Evolutionary conservation across 768 basidiomycete species (phyloP).

Genomic region (Kwoniella mangroviensis): DNA sequence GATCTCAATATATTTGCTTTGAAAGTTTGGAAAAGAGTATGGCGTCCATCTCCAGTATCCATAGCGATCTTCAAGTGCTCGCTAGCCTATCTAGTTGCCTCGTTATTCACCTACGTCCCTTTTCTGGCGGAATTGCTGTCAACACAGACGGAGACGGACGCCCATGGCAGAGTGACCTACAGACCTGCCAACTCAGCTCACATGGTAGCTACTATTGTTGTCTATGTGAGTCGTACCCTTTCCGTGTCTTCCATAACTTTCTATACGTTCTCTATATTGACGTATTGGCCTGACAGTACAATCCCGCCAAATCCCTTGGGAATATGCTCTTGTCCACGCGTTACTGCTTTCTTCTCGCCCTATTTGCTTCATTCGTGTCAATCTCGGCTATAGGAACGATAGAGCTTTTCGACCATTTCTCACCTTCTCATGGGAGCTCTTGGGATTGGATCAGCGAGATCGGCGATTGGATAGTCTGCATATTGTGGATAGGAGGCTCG

Average conservation of each 20-base stretch:
- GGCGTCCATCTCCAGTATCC: constrained; percentile 37
- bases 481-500: constrained; percentile 77
- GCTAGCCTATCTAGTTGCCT: constrained; percentile 85
- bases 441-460: constrained; percentile 60
- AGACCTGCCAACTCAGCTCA: constrained; percentile 79
- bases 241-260: too few species aligned
- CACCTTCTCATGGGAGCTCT: constrained; percentile 40
- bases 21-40: constrained; percentile 19
- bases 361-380: constrained; percentile 73
- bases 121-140: constrained; percentile 64
- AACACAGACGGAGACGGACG: constrained; percentile 63
- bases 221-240: constrained; percentile 65
- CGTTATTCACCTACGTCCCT: constrained; percentile 88
- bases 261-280: too few species aligned
- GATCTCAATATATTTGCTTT: neutral
- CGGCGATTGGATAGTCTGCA: constrained; percentile 72
- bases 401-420: constrained; percentile 70
- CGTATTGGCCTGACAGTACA: constrained; percentile 66
- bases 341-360: constrained; percentile 67
- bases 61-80: constrained; percentile 77
- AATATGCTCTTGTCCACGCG: constrained; percentile 90
- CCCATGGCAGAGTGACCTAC: constrained; percentile 47
- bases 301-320: constrained; percentile 90
- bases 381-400: constrained; percentile 77
- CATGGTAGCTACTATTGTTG: constrained; percentile 76